A percentile compares a stretch with the other conserved stretches of the same genome.
phyloP scores from a whole-genome alignment of 2,329 filamentous ascomycete species.

The Calonectria pseudoreteaudii region DNA sequence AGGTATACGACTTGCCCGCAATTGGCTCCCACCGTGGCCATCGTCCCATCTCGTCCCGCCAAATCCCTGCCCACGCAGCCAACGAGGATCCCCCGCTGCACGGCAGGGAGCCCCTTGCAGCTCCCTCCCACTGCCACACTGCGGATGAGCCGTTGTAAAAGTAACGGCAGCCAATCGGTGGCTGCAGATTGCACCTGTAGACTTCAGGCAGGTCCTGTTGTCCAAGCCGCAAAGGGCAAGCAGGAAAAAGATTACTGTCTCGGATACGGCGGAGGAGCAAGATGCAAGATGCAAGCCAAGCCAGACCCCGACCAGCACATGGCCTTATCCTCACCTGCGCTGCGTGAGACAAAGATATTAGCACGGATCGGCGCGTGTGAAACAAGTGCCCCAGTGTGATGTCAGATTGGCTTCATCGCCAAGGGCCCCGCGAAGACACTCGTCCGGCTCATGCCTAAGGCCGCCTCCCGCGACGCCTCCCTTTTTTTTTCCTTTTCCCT shows the following conservation, averaged over 20 bases:
- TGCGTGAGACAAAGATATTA: background rate
- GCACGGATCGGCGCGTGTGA: slow-evolving; percentile 8
- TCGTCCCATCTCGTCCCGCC: background rate
- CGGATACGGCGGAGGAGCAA: background rate
- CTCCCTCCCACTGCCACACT: background rate
- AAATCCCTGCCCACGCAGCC: background rate
- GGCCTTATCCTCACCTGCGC: background rate
- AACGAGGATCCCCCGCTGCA: slow-evolving; percentile 6
- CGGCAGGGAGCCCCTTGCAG: background rate
- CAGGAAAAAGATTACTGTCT: background rate
- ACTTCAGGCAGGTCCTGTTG: background rate
- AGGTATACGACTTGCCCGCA: background rate
- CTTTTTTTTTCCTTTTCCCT: background rate
- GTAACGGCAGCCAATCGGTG: background rate
- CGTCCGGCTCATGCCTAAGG: background rate
- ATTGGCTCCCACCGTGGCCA: background rate
- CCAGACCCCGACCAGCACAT: background rate
- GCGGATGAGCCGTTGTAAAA: background rate
- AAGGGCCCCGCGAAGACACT: background rate
- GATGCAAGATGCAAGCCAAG: too few species aligned
- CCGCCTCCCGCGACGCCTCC: background rate
- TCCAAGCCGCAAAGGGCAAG: background rate
- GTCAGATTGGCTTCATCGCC: slow-evolving; percentile 4
- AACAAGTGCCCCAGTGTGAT: slow-evolving; percentile 10
- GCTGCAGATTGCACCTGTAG: background rate